phyloP scores from a whole-genome alignment of 148 eudicot species.

The Heliosperma pusillum region DNA sequence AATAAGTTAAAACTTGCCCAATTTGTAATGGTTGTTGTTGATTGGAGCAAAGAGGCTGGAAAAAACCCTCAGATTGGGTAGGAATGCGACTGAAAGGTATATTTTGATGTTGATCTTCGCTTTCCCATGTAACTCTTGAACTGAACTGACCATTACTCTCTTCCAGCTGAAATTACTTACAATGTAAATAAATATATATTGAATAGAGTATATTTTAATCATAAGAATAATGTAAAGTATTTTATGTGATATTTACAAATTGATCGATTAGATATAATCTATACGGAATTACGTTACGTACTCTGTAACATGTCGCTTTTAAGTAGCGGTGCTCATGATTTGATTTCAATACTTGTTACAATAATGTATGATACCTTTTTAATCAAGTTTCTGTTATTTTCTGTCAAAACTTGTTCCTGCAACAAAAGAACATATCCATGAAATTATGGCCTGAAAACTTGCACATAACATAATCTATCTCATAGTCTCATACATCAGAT shows the following conservation, averaged over 20 bases:
- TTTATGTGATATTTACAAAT: no score
- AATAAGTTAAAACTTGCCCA: conserved; percentile 25
- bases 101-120: conserved; percentile 32
- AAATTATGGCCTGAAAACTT: not conserved
- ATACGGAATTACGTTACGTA: no score
- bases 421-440: not conserved
- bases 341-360: no score
- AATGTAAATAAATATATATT: no score
- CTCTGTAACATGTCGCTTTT: no score
- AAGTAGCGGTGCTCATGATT: no score
- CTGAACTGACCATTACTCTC: conserved; percentile 33
- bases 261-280: no score
- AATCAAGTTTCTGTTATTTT: conserved; percentile 42
- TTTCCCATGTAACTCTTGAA: conserved; percentile 41
- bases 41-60: conserved; percentile 43
- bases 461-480: not conserved
- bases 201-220: no score
- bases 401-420: conserved; percentile 55
- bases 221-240: no score
- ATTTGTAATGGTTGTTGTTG: conserved; percentile 25
- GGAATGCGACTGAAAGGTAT: conserved; percentile 34
- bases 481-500: not conserved
- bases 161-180: conserved; percentile 40
- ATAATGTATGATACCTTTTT: conserved; percentile 40
- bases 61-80: conserved; percentile 45